phyloP scores from a whole-genome alignment of 495 filamentous ascomycete species.

The Annulohypoxylon nitens region DNA sequence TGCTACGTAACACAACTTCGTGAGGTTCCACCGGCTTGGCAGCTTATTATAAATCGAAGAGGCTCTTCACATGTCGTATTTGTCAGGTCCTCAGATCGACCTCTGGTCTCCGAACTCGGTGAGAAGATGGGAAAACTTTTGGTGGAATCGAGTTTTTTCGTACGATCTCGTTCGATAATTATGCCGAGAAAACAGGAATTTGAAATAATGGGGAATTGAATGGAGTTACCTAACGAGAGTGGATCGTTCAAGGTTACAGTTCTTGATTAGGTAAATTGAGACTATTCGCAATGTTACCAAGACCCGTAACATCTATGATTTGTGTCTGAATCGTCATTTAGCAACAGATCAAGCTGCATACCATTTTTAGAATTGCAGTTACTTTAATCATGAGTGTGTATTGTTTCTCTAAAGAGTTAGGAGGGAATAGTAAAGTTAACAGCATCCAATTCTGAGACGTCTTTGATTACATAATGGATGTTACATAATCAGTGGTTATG shows the following conservation, averaged over 20 bases:
- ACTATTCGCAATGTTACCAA: constrained; percentile 16
- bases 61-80: constrained; percentile 46
- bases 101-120: constrained; percentile 25
- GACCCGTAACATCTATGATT: background rate
- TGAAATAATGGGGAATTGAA: background rate
- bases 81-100: constrained; percentile 42
- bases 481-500: background rate
- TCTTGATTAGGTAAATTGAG: constrained; percentile 1
- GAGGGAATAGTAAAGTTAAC: too few species aligned
- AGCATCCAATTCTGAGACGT: too few species aligned
- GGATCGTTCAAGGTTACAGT: background rate
- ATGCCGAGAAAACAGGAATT: constrained; percentile 14
- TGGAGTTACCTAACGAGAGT: background rate
- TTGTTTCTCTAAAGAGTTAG: too few species aligned
- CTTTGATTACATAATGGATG: too few species aligned
- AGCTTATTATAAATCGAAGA: constrained; percentile 44
- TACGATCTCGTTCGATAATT: constrained; percentile 24
- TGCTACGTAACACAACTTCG: constrained; percentile 38
- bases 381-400: too few species aligned
- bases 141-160: background rate
- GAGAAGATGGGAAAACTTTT: background rate
- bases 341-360: background rate
- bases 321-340: background rate
- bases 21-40: constrained; percentile 29
- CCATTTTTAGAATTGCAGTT: background rate